Conservation (phyloP, 345 rosid species). For the Acer saccharum region DNA sequence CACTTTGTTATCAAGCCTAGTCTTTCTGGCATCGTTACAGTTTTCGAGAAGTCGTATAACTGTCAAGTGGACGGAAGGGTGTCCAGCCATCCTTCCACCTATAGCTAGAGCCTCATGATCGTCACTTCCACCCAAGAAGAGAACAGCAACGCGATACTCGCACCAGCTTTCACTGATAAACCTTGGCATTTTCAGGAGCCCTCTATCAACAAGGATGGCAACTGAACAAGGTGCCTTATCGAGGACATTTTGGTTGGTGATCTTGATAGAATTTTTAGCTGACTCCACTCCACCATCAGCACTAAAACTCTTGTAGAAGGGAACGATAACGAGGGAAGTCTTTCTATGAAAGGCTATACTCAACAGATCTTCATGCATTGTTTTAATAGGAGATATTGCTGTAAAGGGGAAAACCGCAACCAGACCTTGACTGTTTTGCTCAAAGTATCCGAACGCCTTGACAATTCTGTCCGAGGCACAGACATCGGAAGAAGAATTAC, state of each 20-base stretch:
- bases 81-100: slow-evolving; percentile 17
- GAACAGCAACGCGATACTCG: slow-evolving; percentile 13
- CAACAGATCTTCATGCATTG: slow-evolving; percentile 26
- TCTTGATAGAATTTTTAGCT: neutral
- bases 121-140: slow-evolving; percentile 27
- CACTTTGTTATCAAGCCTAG: slow-evolving; percentile 16
- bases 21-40: slow-evolving; percentile 8
- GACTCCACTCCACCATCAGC: neutral
- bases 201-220: slow-evolving; percentile 17
- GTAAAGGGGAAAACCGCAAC: slow-evolving; percentile 13
- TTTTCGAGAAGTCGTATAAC: slow-evolving; percentile 19
- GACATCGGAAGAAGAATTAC: neutral
- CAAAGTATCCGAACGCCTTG: slow-evolving; percentile 12
- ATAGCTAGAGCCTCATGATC: slow-evolving; percentile 22
- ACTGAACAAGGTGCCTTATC: slow-evolving; percentile 24
- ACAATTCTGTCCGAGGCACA: slow-evolving; percentile 1
- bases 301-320: slow-evolving; percentile 11
- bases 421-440: neutral
- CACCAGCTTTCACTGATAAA: slow-evolving; percentile 8
- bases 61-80: slow-evolving; percentile 15
- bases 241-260: slow-evolving; percentile 16
- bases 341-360: slow-evolving; percentile 23
- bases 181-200: neutral
- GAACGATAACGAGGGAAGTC: slow-evolving; percentile 22
- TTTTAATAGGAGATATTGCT: slow-evolving; percentile 18